phyloP scores from a whole-genome alignment of 2,329 filamentous ascomycete species.

The Claviceps arundinis region DNA sequence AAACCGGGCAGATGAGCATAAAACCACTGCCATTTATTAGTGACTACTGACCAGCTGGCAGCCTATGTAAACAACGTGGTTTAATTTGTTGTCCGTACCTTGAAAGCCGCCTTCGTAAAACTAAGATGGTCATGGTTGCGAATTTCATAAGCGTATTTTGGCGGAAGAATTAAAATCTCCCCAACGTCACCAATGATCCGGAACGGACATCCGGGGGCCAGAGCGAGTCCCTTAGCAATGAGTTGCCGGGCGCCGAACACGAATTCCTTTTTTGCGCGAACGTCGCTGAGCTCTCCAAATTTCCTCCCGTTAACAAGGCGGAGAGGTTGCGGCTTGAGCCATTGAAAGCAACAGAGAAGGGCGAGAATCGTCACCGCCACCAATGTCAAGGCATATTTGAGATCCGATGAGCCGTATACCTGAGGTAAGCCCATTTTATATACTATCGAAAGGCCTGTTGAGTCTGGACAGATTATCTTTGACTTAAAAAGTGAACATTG shows the following conservation, averaged over 20 bases:
- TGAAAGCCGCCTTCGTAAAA: not conserved
- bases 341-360: not conserved
- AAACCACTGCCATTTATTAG: not conserved
- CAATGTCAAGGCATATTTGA: not conserved
- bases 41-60: not conserved
- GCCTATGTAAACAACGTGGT: too few species aligned
- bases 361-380: not conserved
- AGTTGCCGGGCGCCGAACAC: not conserved
- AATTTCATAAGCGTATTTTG: constrained; percentile 2
- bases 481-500: too few species aligned
- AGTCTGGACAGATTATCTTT: not conserved
- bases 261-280: not conserved
- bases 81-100: not conserved
- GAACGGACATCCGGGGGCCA: not conserved
- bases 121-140: constrained; percentile 1
- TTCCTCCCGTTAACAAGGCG: not conserved
- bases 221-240: not conserved
- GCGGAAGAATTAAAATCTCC: constrained; percentile 1
- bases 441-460: not conserved
- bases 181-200: not conserved
- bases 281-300: not conserved
- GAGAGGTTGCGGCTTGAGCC: not conserved
- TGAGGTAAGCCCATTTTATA: not conserved
- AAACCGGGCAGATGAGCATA: constrained; percentile 1
- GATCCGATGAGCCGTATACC: not conserved